Base-by-base conservation (phyloP, 441 rosid species). In the Manihot esculenta region DNA sequence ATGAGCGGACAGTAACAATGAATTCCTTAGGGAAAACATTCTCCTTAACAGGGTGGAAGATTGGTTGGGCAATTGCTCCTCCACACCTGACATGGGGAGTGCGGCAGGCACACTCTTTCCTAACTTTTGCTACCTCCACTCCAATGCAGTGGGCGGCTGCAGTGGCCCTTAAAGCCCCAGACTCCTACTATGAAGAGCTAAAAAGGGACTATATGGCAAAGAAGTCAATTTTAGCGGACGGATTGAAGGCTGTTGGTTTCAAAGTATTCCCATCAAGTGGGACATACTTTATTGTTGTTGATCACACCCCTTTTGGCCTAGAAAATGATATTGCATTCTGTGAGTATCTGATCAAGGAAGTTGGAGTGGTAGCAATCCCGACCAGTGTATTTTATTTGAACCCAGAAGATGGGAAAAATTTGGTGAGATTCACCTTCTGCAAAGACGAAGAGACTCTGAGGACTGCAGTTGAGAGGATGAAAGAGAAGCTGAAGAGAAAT, bases 41-140 rank as follows among this genome's bases (percentile, higher is more conserved):
- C 79, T 94, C 96, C 47, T 80, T 94, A 74, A 94, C 96, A 0
- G 97, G 99, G 13, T 94, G 99, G 99, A 92, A 88, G 83, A 88
- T 92, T 35, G 98, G 98, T 30, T 94, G 98, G 98, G 97, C 97
- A 3, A 89, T 92, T 8, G 97, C 99, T 1, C 94, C 96, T 0
- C 87, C 93, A 21, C 93, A 92, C 79, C 57, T 92, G 71, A 87
- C 91, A n/a, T 90, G 98, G 96, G 99, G 99, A 74, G 84, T 92
- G 56, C 81, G 93, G 44, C 90, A 87, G 81, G 99, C 97, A 0
- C 99, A 89, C 50, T 81, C 99, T 57, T 92, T 64, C 83, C 97
- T 94, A 66, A 94, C 99, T 12, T 94, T 94, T 49, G 85, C 98
- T 0, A 92, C 96, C 30, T 88, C 94, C 33, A 92, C 94, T 49